Conservation (phyloP, 805 yeast genomes). For the Candida endomychidarum region DNA sequence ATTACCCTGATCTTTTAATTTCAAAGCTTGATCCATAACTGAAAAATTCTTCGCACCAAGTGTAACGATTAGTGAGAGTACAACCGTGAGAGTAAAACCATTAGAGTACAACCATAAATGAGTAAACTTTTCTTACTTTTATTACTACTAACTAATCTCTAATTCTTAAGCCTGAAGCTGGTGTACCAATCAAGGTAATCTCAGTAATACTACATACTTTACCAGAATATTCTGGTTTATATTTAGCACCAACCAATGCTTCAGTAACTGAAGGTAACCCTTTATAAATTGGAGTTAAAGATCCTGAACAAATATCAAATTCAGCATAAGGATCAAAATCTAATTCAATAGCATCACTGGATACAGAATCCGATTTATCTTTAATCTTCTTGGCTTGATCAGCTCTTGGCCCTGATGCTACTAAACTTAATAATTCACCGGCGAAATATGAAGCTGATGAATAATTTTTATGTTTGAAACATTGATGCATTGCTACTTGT, state of each 20-base stretch:
- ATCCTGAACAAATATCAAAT: conserved; percentile 84
- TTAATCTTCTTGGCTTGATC: conserved; percentile 87
- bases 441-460: conserved; percentile 91
- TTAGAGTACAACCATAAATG: conserved; percentile 6
- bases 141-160: conserved; percentile 17
- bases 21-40: conserved; percentile 37
- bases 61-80: too few species aligned
- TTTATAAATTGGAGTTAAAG: conserved; percentile 84
- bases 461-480: conserved; percentile 84
- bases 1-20: conserved; percentile 72
- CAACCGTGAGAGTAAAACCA: too few species aligned
- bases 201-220: conserved; percentile 71
- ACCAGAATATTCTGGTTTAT: conserved; percentile 76
- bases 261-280: conserved; percentile 70
- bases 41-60: background rate
- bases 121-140: conserved; percentile 1
- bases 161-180: conserved; percentile 84
- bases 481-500: conserved; percentile 93
- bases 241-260: conserved; percentile 87
- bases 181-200: conserved; percentile 82
- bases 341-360: conserved; percentile 83
- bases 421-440: conserved; percentile 69
- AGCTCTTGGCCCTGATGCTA: conserved; percentile 73
- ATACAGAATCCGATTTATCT: conserved; percentile 72
- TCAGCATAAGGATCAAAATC: conserved; percentile 92